Evolutionary conservation across 352 stramenopile genomes (phyloP).

Genomic region (Globisporangium uncinulatum): DNA sequence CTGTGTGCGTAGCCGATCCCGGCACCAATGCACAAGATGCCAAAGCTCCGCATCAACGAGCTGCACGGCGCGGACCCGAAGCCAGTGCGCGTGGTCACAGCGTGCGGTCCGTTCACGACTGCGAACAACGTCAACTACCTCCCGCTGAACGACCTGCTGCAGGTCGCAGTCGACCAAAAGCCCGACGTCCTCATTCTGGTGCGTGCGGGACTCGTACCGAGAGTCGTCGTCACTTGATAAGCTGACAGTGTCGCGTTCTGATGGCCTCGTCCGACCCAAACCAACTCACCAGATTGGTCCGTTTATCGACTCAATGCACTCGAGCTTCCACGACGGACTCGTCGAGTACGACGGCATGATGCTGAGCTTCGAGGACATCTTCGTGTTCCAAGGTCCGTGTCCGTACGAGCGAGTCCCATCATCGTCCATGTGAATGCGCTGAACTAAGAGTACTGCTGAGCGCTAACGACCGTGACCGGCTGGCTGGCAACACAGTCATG

Average conservation of each 20-base stretch:
- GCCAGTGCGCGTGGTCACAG: constrained; percentile 80
- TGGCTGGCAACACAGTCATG: constrained; percentile 43
- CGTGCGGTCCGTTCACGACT: constrained; percentile 94
- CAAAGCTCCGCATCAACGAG: constrained; percentile 39
- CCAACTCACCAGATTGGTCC: constrained; percentile 72
- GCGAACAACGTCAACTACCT: constrained; percentile 93
- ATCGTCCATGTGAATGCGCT: too few species aligned
- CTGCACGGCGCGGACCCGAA: constrained; percentile 35
- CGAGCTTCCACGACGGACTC: constrained; percentile 80
- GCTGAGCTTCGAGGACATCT: constrained; percentile 80
- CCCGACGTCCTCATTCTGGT: constrained; percentile 94
- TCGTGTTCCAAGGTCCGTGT: constrained; percentile 73
- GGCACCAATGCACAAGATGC: constrained; percentile 38
- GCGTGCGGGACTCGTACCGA: not conserved
- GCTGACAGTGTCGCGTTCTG: too few species aligned
- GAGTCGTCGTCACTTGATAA: too few species aligned
- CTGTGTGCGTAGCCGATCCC: constrained; percentile 37
- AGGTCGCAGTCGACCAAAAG: constrained; percentile 64
- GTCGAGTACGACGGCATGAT: constrained; percentile 78
- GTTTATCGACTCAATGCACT: constrained; percentile 94
- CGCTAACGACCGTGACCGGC: not conserved
- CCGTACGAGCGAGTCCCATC: not conserved
- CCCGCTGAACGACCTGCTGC: constrained; percentile 92
- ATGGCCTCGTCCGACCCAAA: too few species aligned
- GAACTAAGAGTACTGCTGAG: not conserved